Evolutionary conservation across 2,329 filamentous ascomycete species (phyloP), one percentile per base, ranked within the genome.

Genomic region (Berkeleyomyces basicola): DNA sequence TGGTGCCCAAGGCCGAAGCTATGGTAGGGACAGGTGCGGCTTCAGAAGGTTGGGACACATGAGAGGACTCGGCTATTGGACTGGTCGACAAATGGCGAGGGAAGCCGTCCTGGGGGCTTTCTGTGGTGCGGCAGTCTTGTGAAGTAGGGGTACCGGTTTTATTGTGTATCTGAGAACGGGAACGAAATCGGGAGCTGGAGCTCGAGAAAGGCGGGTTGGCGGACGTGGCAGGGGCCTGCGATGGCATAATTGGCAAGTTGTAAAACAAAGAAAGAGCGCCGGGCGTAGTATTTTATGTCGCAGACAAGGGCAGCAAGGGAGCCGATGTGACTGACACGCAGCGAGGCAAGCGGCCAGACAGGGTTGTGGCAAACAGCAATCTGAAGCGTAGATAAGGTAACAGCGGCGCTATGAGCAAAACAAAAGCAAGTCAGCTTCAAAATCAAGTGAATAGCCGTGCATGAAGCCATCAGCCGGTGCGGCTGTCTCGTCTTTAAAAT

Each of bases 1-100:
- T 62, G 46, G 36, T 63, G 60, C 47, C 63, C 58, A 39, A 64
- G 36, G 55, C 63, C 37, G 59, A 44, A 31, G 51, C 47, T 37
- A 37, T 40, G n/a, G 63, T 23, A 37, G 53, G 39, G 11, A 58
- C 37, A 16, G 49, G 31, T 57, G 46, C 33, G 37, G 58, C 43
- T 23, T 53, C 23, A 57, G 57, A 43, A 7, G 57, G 16, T 10
- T 60, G 23, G 23, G 57, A 7, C 43, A 40, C 14, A 39, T 16
- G 7, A 44, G 57, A 43, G 44, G 57, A 14, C 31, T 36, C 33
- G 10, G 33, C 49, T 33, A 33, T 33, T 14, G 49, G 11, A 33
- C 49, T 23, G 33, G 31, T 11, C 9, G 49, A 36, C 23, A 37
- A 23, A 11, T 53, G 31, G 31, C 33, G n/a, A 36, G 49, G 49